Conservation (phyloP, 257 asterid species). For the Nicotiana otophora region DNA sequence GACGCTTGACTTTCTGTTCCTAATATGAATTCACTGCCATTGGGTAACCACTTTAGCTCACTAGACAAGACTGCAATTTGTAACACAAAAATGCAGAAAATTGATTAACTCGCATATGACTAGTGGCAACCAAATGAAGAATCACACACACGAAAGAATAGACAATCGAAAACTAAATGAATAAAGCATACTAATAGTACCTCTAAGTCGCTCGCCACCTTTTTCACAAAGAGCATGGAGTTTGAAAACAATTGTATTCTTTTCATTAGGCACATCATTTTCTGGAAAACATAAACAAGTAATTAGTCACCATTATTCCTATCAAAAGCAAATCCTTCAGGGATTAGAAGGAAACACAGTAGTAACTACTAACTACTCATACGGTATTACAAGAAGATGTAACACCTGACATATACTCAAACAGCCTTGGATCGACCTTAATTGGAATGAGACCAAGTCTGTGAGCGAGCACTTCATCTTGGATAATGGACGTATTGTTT, state of each 20-base stretch:
- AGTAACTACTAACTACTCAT: slow-evolving; percentile 4
- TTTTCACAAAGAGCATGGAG: slow-evolving; percentile 64
- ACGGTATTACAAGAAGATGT: neutral
- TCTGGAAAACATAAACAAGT: slow-evolving; percentile 37
- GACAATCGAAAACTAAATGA: neutral
- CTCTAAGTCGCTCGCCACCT: slow-evolving; percentile 46
- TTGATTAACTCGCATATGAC: neutral
- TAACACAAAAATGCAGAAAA: neutral
- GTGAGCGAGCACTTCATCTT: slow-evolving; percentile 97
- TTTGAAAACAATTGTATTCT: slow-evolving; percentile 81
- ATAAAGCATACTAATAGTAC: slow-evolving; percentile 26
- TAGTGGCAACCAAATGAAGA: slow-evolving; percentile 7
- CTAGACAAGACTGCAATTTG: slow-evolving; percentile 49
- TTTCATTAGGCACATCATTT: slow-evolving; percentile 71
- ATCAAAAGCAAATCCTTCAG: neutral
- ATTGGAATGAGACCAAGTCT: slow-evolving; percentile 91
- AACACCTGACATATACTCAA: slow-evolving; percentile 72
- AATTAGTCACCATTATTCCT: slow-evolving; percentile 23
- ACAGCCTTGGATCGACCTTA: slow-evolving; percentile 79
- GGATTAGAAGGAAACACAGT: neutral
- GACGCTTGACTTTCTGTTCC: slow-evolving; percentile 31
- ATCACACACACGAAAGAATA: slow-evolving; percentile 1
- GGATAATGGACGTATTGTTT: slow-evolving; percentile 86
- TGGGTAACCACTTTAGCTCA: slow-evolving; percentile 78
- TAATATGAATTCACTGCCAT: slow-evolving; percentile 64